Conservation (phyloP, 139 green algal genomes). For the Astrephomene gubernaculifera region DNA sequence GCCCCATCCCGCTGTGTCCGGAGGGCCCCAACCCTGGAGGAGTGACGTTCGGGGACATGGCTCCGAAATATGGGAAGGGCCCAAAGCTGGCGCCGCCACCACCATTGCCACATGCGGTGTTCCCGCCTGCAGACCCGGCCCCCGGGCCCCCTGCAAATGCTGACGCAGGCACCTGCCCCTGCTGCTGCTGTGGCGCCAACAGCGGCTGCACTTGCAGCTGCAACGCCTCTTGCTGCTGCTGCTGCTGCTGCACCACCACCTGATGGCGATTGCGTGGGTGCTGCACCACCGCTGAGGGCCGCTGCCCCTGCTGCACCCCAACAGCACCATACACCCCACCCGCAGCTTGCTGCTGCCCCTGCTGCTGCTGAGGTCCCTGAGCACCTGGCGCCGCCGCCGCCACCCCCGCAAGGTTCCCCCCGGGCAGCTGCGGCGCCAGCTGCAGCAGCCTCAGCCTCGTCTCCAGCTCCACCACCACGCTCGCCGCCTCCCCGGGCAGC, state of each 20-base stretch:
- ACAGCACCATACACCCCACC: too few species aligned
- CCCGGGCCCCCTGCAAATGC: not conserved
- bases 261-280: too few species aligned
- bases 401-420: too few species aligned
- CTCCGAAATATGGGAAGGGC: too few species aligned
- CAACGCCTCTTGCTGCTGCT: not conserved
- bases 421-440: not conserved
- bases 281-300: too few species aligned
- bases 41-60: too few species aligned
- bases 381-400: too few species aligned
- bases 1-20: not conserved
- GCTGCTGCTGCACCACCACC: not conserved
- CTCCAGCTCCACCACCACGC: conserved; percentile 37
- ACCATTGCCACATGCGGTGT: too few species aligned
- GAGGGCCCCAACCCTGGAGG: too few species aligned
- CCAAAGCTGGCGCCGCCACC: not conserved
- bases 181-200: not conserved
- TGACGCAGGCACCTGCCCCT: not conserved
- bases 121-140: not conserved
- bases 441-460: conserved; percentile 21
- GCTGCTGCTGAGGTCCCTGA: too few species aligned
- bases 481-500: conserved; percentile 15
- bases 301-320: too few species aligned
- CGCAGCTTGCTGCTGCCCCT: too few species aligned
- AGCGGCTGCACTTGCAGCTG: not conserved